Conservation (phyloP, 2,329 filamentous ascomycete genomes). For the Colletotrichum endophyticum region DNA sequence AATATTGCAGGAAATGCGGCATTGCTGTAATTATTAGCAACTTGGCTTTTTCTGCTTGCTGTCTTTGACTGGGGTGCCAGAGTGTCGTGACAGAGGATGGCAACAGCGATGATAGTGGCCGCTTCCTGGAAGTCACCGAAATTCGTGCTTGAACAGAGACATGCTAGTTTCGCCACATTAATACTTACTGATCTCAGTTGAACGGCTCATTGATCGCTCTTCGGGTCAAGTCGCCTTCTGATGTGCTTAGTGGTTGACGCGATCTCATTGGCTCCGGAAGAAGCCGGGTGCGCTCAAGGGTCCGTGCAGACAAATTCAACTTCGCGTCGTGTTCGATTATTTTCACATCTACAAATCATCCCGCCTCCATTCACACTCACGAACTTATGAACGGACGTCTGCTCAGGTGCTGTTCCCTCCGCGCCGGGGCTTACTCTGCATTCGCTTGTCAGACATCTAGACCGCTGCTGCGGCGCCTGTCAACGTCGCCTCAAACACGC, state of each 20-base stretch:
- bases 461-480: neutral
- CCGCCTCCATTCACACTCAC: neutral
- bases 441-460: neutral
- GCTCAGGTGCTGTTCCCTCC: neutral
- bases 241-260: neutral
- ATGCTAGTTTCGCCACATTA: neutral
- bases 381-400: neutral
- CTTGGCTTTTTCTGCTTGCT: too few relatives aligned
- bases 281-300: neutral
- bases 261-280: neutral
- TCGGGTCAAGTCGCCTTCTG: neutral
- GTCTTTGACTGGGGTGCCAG: neutral
- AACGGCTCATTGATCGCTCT: neutral
- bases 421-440: neutral
- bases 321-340: neutral
- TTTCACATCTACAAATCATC: neutral
- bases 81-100: neutral
- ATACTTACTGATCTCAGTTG: neutral
- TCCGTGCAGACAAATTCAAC: neutral
- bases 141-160: neutral
- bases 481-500: neutral
- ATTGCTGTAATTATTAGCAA: too few relatives aligned
- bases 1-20: neutral
- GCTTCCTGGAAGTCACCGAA: neutral
- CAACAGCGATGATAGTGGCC: accelerated